phyloP scores from a whole-genome alignment of 805 yeast species.

The Tetrapisispora pingtungensis region DNA sequence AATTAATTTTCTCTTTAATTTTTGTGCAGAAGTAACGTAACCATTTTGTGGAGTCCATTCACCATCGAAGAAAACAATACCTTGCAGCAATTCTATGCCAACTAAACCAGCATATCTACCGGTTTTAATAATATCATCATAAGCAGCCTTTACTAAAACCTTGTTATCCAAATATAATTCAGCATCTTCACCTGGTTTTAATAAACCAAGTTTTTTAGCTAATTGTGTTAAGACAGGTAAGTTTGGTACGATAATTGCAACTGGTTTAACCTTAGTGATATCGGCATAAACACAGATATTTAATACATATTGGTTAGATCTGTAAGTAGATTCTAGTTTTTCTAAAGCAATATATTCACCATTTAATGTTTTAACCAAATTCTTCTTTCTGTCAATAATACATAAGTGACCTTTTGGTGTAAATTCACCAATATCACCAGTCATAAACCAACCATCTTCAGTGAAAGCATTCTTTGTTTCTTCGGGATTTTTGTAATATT shows the following conservation, averaged over 20 bases:
- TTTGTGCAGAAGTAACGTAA: slow-evolving; percentile 89
- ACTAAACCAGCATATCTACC: slow-evolving; percentile 71
- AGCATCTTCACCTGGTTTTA: slow-evolving; percentile 38
- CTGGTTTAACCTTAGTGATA: slow-evolving; percentile 74
- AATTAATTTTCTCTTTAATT: slow-evolving; percentile 88
- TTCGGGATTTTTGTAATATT: slow-evolving; percentile 72
- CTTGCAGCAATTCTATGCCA: slow-evolving; percentile 79
- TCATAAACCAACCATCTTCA: slow-evolving; percentile 88
- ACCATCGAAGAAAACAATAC: slow-evolving; percentile 67
- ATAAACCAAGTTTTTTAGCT: slow-evolving; percentile 46
- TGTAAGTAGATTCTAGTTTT: slow-evolving; percentile 82
- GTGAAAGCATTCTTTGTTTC: slow-evolving; percentile 71
- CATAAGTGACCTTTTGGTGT: slow-evolving; percentile 66
- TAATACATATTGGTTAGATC: slow-evolving; percentile 66
- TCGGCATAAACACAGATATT: slow-evolving; percentile 95
- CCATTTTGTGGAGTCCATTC: slow-evolving; percentile 99
- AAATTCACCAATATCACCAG: slow-evolving; percentile 98
- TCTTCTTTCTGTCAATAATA: slow-evolving; percentile 90
- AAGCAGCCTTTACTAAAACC: slow-evolving; percentile 45
- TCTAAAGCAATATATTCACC: slow-evolving; percentile 98
- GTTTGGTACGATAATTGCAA: slow-evolving; percentile 81
- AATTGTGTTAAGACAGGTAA: slow-evolving; percentile 53
- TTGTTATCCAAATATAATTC: slow-evolving; percentile 42
- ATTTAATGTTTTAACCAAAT: slow-evolving; percentile 86
- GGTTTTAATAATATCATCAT: slow-evolving; percentile 53